A percentile compares a stretch with the other conserved stretches of the same genome.
phyloP scores from a whole-genome alignment of 2,329 filamentous ascomycete species.

The Bipolaris oryzae region DNA sequence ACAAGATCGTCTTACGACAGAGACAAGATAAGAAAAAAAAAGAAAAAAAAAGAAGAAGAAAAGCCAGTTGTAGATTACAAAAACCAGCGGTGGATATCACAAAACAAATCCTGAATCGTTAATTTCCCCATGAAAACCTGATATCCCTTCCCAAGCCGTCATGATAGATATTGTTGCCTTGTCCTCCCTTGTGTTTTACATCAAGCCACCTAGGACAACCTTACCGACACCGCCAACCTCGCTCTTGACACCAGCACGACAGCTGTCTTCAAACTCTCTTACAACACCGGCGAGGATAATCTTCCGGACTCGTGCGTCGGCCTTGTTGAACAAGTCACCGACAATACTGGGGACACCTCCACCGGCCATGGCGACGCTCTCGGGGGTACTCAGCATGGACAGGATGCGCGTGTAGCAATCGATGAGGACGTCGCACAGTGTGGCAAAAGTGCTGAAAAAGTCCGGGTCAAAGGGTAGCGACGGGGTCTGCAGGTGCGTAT shows the following conservation, averaged over 20 bases:
- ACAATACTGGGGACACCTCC: slow-evolving; percentile 53
- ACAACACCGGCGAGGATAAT: slow-evolving; percentile 86
- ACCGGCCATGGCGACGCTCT: slow-evolving; percentile 44
- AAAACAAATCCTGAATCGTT: background rate
- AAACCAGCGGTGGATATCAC: slow-evolving; percentile 10
- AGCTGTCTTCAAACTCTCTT: slow-evolving; percentile 91
- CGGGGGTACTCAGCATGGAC: slow-evolving; percentile 73
- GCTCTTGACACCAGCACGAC: slow-evolving; percentile 73
- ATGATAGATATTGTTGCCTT: background rate
- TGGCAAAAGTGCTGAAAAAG: slow-evolving; percentile 95
- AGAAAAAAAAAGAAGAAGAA: background rate
- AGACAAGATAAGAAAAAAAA: background rate
- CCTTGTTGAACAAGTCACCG: slow-evolving; percentile 87
- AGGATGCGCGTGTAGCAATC: slow-evolving; percentile 86
- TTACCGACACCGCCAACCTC: slow-evolving; percentile 87
- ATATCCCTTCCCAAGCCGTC: background rate
- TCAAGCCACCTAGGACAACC: slow-evolving; percentile 84
- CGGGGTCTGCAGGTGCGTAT: slow-evolving; percentile 87
- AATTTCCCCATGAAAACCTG: background rate
- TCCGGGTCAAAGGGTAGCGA: slow-evolving; percentile 94
- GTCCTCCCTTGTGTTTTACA: slow-evolving; percentile 53
- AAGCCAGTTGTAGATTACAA: background rate
- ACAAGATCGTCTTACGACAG: background rate
- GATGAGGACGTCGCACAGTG: slow-evolving; percentile 91
- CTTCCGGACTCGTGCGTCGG: slow-evolving; percentile 83